These are phyloP conservation scores for Paramecium octaurelia DNA, from an alignment of 73 alveolate species.

Conservation along the genomic window DNA sequence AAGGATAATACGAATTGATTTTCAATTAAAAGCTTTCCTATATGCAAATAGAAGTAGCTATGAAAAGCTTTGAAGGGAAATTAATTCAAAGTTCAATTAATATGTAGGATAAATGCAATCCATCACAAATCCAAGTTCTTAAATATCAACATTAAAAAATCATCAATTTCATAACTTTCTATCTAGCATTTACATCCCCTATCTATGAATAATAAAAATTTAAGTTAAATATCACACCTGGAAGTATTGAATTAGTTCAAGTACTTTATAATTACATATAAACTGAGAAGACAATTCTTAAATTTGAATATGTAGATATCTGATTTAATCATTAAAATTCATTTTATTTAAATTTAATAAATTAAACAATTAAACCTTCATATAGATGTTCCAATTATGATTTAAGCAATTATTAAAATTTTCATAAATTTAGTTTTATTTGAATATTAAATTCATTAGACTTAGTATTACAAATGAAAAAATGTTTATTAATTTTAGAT, in stretches of 20 bases:
- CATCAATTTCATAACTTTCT: neutral
- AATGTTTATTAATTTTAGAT: too few relatives aligned
- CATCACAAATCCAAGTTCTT: neutral
- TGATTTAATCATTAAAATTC: neutral
- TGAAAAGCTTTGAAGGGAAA: neutral
- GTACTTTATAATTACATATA: neutral
- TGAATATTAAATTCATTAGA: too few relatives aligned
- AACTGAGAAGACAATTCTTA: neutral
- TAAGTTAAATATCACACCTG: neutral
- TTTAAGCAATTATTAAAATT: too few relatives aligned
- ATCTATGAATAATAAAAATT: too few relatives aligned
- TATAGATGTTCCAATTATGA: too few relatives aligned
- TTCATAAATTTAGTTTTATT: too few relatives aligned
- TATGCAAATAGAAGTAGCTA: neutral
- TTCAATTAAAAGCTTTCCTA: neutral
- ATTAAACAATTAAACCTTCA: too few relatives aligned
- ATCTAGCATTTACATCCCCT: neutral
- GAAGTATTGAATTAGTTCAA: neutral
- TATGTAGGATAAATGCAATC: neutral
- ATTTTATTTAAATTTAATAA: too few relatives aligned
- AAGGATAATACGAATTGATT: neutral
- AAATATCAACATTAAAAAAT: too few relatives aligned
- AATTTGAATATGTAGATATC: neutral
- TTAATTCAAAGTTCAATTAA: neutral
- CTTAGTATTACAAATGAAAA: too few relatives aligned